Evolutionary conservation across 495 filamentous ascomycete species (phyloP), one percentile per base, ranked within the genome.

Genomic region (Paragyromitra xinjiangensis): DNA sequence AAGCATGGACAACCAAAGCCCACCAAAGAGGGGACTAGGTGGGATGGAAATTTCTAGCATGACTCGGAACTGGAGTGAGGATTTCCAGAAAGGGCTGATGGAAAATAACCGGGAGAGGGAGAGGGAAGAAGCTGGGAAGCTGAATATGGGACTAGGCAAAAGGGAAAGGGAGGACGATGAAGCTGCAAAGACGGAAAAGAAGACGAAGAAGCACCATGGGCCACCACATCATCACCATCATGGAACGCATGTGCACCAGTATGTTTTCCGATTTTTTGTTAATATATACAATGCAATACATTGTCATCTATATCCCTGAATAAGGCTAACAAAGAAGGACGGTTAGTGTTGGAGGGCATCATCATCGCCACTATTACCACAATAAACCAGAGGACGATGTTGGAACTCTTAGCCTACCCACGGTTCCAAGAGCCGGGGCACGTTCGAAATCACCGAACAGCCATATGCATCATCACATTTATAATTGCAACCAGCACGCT

Each of bases 301-400:
- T 66, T 44, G 42, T 65, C 39, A 40, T 24, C 14, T 37, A 8
- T 11, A 58, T 53, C 51, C 2, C 6, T 61, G 19, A 45, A 64
- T 64, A 67, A 69, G 26, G 74, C 69, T 79, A 74, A 79, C 78
- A 64, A 77, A 58, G 19, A 79, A 69, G 77, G 68, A 80, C 69
- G 29, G 50, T 58, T 19, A 80, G 76, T 64, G 48, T 59, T 29
- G 64, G 50, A 1, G 55, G 42, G 12, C 59, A 73, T 45, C 59
- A 93, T 77, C 89, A 90, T 68, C 88, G 90, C 78, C 93, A 94
- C 73, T 92, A 95, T 82, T 92, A 92, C 80, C 90, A 90, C 58
- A 91, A 92, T 78, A 86, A 86, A 55, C 85, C 88, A 65, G 91
- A 93, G n/a, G 90, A 91, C 84, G 84, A 78, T 84, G 77, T 77